Conservation (phyloP, 805 yeast species). For the Kodamaea jinghongensis region DNA sequence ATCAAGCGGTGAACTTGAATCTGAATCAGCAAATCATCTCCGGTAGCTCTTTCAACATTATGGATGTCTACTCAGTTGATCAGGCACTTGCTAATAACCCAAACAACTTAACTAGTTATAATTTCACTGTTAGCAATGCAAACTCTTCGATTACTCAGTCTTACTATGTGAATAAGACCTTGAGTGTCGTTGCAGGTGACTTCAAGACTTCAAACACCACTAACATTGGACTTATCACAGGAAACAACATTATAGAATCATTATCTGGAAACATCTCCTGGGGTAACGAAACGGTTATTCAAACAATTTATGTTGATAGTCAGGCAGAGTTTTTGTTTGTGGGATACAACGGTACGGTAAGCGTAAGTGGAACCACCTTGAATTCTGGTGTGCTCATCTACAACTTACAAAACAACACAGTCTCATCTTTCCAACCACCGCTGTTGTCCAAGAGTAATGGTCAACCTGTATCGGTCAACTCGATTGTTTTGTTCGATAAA, state of each 20-base stretch:
- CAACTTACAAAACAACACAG: slow-evolving; percentile 41
- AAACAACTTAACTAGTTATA: slow-evolving; percentile 20
- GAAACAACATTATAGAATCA: slow-evolving; percentile 15
- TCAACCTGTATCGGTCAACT: slow-evolving; percentile 36
- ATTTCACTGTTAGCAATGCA: slow-evolving; percentile 22
- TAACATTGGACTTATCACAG: slow-evolving; percentile 31
- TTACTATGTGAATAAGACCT: slow-evolving; percentile 45
- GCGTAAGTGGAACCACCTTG: slow-evolving; percentile 16
- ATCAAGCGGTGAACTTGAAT: slow-evolving; percentile 23
- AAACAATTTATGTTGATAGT: slow-evolving; percentile 36
- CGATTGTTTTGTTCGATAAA: slow-evolving; percentile 34
- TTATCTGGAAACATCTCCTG: slow-evolving; percentile 25
- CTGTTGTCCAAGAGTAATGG: slow-evolving; percentile 41
- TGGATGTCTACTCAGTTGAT: slow-evolving; percentile 28
- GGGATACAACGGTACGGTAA: slow-evolving; percentile 43
- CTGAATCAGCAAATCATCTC: slow-evolving; percentile 31
- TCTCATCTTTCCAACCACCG: slow-evolving; percentile 50
- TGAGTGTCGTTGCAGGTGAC: slow-evolving; percentile 59
- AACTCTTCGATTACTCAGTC: slow-evolving; percentile 27
- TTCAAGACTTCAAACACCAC: slow-evolving; percentile 33
- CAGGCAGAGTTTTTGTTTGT: slow-evolving; percentile 37
- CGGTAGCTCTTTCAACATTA: slow-evolving; percentile 33
- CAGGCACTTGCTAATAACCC: slow-evolving; percentile 25
- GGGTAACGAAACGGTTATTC: slow-evolving; percentile 24
- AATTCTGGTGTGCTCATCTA: slow-evolving; percentile 52